phyloP scores from a whole-genome alignment of 1,284 basidiomycete genomes.

The Neolentinus lepideus region DNA sequence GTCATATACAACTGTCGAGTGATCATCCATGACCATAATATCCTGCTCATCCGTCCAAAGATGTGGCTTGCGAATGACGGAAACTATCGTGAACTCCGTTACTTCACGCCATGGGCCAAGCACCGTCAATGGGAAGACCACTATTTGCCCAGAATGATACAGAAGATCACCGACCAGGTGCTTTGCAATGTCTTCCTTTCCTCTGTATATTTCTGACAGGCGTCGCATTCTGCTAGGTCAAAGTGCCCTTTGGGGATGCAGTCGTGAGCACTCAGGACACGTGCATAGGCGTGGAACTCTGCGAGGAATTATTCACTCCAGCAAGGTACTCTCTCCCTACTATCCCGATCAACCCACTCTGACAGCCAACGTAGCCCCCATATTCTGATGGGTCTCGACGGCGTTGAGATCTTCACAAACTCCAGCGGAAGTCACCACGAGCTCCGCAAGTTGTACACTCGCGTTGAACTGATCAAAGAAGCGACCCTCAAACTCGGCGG shows the following conservation, averaged over 20 bases:
- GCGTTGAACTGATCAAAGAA: conserved; percentile 94
- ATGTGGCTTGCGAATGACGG: conserved; percentile 99
- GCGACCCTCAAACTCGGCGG: conserved; percentile 95
- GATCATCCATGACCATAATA: conserved; percentile 80
- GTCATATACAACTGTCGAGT: conserved; percentile 96
- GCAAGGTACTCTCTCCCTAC: conserved; percentile 55
- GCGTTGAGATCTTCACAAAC: conserved; percentile 98
- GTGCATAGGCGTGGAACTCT: conserved; percentile 92
- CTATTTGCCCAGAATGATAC: conserved; percentile 82
- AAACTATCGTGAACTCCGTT: conserved; percentile 94
- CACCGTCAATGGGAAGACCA: conserved; percentile 85
- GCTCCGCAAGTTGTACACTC: conserved; percentile 85
- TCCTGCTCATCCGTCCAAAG: conserved; percentile 93
- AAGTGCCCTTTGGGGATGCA: conserved; percentile 94
- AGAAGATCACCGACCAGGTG: conserved; percentile 85
- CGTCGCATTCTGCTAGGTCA: conserved; percentile 43
- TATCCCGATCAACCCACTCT: conserved; percentile 2
- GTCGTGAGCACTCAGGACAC: conserved; percentile 93
- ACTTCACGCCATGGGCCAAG: conserved; percentile 95
- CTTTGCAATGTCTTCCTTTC: not conserved
- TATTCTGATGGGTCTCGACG: conserved; percentile 94
- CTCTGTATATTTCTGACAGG: not conserved
- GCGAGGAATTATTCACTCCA: conserved; percentile 97
- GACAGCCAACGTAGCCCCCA: conserved; percentile 62
- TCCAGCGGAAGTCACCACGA: conserved; percentile 98